Evolutionary conservation across 345 rosid genomes (phyloP), one percentile per base, ranked within the genome.

Genomic region (Alliaria petiolata): DNA sequence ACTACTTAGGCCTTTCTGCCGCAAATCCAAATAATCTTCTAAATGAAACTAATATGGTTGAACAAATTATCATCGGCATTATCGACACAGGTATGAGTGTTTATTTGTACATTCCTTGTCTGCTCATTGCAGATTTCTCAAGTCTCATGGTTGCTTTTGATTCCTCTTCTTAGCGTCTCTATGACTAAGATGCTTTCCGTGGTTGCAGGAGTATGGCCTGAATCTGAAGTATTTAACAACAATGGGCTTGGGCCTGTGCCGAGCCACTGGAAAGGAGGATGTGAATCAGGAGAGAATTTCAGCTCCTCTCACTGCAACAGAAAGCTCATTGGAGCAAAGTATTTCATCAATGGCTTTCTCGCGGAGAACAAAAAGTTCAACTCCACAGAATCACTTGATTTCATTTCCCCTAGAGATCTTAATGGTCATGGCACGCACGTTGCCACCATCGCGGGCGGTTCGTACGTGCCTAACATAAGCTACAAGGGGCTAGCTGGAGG

Each of bases 241-340:
- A 25, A 25, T 25, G 28, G 28, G 28, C 2, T 25, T 25, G 28
- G 28, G 28, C 28, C 28, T 25, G 28, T 25, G 28, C 28, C 28
- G 28, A 25, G 28, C 28, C 28, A 25, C 28, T 25, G 4, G 28
- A 25, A 25, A 25, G 28, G 28, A 25, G 28, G 28, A 25, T 25
- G 28, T 25, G 28, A 25, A 25, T 25, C 28, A 25, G 28, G 81
- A 65, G 82, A 84, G 20, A 44, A 6, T 0, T 69, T 69, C 58
- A 47, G 0, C 0, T 19, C 65, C 15, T 38, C 52, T 0, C 40
- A 76, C 12, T 78, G 85, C 25, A 85, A 85, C 57, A 74, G 74
- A 53, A 85, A 85, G 67, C 78, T 85, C 22, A 78, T 85, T 49
- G 89, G 89, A 70, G 86, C 89, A 5, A 75, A 77, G 44, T 83